A percentile compares a stretch with the other conserved stretches of the same genome.
Conservation (phyloP, 306 rosid species). For the Dryas drummondii region DNA sequence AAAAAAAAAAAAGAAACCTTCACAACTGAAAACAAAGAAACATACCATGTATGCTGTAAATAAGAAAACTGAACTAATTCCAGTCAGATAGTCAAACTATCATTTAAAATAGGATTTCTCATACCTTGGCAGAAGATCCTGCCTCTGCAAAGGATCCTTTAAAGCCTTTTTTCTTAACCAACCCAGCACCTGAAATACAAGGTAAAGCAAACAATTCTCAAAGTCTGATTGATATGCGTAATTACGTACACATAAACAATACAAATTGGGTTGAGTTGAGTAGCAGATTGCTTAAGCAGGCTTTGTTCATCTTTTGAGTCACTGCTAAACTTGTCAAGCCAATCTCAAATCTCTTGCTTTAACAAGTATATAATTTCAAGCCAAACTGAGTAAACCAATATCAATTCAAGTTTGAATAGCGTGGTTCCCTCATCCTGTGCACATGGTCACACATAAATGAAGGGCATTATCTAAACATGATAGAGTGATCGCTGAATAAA, state of each 20-base stretch:
- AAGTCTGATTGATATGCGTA: neutral
- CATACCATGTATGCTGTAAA: neutral
- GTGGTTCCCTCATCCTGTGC: neutral
- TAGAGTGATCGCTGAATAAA: neutral
- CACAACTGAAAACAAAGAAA: neutral
- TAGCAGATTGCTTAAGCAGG: neutral
- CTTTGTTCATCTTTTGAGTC: neutral
- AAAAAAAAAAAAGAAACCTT: conserved; percentile 8
- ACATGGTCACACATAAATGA: neutral
- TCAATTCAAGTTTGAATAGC: neutral
- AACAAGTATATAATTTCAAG: neutral
- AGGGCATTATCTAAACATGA: neutral
- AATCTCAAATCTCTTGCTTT: neutral
- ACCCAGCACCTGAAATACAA: conserved; percentile 68
- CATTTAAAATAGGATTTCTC: conserved; percentile 9
- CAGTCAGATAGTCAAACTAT: neutral
- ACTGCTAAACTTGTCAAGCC: neutral
- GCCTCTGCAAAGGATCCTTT: conserved; percentile 91
- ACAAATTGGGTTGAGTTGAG: neutral
- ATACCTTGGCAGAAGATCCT: conserved; percentile 83
- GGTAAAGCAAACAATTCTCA: neutral
- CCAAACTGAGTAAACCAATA: neutral
- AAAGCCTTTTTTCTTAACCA: conserved; percentile 84
- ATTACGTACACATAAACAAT: neutral
- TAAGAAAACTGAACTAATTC: neutral